Base-by-base conservation (phyloP, 768 basidiomycete genomes). In the Mycena floridula region DNA sequence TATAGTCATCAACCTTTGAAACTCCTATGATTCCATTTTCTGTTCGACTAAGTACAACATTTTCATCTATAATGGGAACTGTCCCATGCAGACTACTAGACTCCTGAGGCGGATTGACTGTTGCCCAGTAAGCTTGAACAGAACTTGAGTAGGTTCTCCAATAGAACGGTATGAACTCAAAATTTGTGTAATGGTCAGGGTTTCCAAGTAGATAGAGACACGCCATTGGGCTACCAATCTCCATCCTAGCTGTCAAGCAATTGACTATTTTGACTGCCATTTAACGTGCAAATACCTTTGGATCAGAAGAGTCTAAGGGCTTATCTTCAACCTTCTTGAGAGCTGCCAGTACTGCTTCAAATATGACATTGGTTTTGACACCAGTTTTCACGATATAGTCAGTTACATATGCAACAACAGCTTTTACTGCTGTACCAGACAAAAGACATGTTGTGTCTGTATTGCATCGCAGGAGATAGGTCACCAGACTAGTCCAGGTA, bases 401-500 rank as follows among this genome's bases (percentile, higher is more conserved):
- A 3, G 60, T 47, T 9, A 68, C 54, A 55, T 69, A 68, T 5
- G 58, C 54, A 1, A 66, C 49, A 2, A 65, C 51, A 8, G 62
- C 59, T 25, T 65, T 63, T 1, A 69, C 50, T 1, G 60, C 52
- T 2, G 63, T 66, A 0, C 67, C 63, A 4, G 63, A 66, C 7
- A 60, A 37, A 3, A 68, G 42, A 42, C 55, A 54, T 0, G 58
- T 60, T 0, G 59, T 54, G 51, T 68, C 61, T n/a, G n/a, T n/a
- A n/a, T n/a, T n/a, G n/a, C n/a, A n/a, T n/a, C n/a, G n/a, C n/a
- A n/a, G n/a, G n/a, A n/a, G n/a, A n/a, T n/a, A n/a, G n/a, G n/a
- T n/a, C n/a, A n/a, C n/a, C n/a, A n/a, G n/a, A n/a, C n/a, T 44
- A 0, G 55, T 57, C 12, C n/a, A n/a, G n/a, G n/a, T n/a, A n/a